Evolutionary conservation across 2,329 filamentous ascomycete genomes (phyloP).

Genomic region (Penicillium janthinellum): DNA sequence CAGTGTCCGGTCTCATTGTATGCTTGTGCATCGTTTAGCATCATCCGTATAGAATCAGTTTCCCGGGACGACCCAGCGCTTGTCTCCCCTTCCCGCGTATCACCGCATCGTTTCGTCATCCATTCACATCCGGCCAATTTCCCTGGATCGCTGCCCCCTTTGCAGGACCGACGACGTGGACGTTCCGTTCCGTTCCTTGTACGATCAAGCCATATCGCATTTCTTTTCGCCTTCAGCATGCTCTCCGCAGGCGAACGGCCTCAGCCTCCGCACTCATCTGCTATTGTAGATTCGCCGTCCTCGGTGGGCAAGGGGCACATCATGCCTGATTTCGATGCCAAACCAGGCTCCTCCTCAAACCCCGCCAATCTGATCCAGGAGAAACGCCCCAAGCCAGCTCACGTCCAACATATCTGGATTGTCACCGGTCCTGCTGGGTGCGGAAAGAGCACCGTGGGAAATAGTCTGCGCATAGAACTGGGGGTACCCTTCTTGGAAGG

Average conservation of each 20-base stretch:
- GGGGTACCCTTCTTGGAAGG: conserved; percentile 74
- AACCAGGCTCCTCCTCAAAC: conserved; percentile 19
- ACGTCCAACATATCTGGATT: conserved; percentile 72
- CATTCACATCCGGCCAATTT: conserved; percentile 13
- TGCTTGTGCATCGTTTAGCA: not conserved
- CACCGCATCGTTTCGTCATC: conserved; percentile 25
- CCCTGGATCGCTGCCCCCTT: conserved; percentile 11
- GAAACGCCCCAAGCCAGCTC: conserved; percentile 9
- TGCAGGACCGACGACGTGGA: not conserved
- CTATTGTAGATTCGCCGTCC: conserved; percentile 27
- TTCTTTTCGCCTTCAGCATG: conserved; percentile 32
- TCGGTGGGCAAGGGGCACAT: conserved; percentile 21
- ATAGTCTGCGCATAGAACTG: conserved; percentile 64
- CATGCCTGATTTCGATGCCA: conserved; percentile 25
- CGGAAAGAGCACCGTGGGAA: conserved; percentile 75
- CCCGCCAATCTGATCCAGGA: conserved; percentile 16
- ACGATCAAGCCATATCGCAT: not conserved
- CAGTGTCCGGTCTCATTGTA: not conserved
- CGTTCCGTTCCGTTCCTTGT: not conserved
- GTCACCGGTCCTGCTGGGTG: conserved; percentile 78
- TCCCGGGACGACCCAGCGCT: not conserved
- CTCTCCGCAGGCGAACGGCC: conserved; percentile 44
- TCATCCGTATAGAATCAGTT: not conserved
- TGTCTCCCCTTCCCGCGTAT: conserved; percentile 13
- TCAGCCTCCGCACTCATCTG: conserved; percentile 29